Percentiles rank a stretch among this genome's conserved stretches.
Conservation (phyloP, 768 basidiomycete species). For the Kwoniella europaea region DNA sequence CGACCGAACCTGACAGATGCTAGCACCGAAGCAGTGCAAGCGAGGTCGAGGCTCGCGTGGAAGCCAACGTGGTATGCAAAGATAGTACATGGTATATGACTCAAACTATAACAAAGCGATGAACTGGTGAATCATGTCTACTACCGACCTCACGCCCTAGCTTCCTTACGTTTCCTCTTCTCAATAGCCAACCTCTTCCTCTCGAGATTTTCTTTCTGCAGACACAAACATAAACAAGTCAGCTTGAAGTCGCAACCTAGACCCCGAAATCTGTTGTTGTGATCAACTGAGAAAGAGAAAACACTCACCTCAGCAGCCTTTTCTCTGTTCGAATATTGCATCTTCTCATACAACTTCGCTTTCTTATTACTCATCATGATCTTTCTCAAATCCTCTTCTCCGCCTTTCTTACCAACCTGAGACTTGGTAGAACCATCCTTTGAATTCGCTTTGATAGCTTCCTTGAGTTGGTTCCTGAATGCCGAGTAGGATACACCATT, state of each 20-base stretch:
- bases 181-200: constrained; percentile 66
- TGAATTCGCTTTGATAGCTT: constrained; percentile 59
- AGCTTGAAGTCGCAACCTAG: background rate
- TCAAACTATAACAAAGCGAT: background rate
- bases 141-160: constrained; percentile 41
- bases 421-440: constrained; percentile 57
- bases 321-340: constrained; percentile 83
- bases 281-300: no score
- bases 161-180: constrained; percentile 64
- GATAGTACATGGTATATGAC: background rate
- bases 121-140: background rate
- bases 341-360: constrained; percentile 87
- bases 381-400: constrained; percentile 88
- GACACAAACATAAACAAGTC: background rate
- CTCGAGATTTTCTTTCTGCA: constrained; percentile 69
- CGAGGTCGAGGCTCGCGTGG: no score
- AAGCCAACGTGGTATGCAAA: background rate
- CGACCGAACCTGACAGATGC: no score
- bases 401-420: constrained; percentile 49
- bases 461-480: constrained; percentile 77
- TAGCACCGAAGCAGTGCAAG: no score
- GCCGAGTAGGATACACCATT: constrained; percentile 77
- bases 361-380: constrained; percentile 98
- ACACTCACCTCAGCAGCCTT: constrained; percentile 74
- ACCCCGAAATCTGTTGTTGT: background rate